Evolutionary conservation across 352 stramenopile genomes (phyloP), one percentile per base, ranked within the genome.

Genomic region (Aphanomyces invadans): DNA sequence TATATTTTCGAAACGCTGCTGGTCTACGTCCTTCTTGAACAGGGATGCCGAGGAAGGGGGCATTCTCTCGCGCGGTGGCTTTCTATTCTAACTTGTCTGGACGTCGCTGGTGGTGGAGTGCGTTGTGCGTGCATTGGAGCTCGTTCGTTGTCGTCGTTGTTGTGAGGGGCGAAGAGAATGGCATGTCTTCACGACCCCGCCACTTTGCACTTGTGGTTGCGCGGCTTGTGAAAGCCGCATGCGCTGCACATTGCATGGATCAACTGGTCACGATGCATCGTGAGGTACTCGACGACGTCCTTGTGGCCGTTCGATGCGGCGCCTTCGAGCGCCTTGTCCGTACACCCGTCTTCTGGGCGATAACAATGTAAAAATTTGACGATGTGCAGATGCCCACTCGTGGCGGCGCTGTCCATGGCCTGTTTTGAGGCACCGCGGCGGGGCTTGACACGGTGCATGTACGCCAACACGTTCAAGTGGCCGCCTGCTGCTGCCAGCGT

Each of bases 221-320:
- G 46, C 10, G 46, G 46, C 21, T 54, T 54, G 46, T 54, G n/a
- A 29, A 31, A 54, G 10, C 46, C 46, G n/a, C 46, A 54, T 12
- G 46, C 46, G 21, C 46, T 23, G 46, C 46, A 54, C 46, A 54
- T 2, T 10, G 7, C n/a, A n/a, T 54, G n/a, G 10, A 54, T 21
- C 46, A 60, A 60, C 11, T 60, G 12, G 48, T 17, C 48, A 5
- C 17, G 19, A 1, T 36, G 31, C 52, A 2, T 11, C 21, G 21
- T 28, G 11, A 59, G 21, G 52, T 70, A 77, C 54, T 74, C 57
- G 25, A 76, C 57, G 19, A 74, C 42, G 29, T 69, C 57, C 48
- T 71, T 39, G 38, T 78, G 69, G 1, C 68, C 68, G 26, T 76
- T 71, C 12, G 39, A 48, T 29, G 65, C 65, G 29, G 70, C 73